Conservation (phyloP, 1,284 basidiomycete species). For the Cutaneotrichosporon sp. region DNA sequence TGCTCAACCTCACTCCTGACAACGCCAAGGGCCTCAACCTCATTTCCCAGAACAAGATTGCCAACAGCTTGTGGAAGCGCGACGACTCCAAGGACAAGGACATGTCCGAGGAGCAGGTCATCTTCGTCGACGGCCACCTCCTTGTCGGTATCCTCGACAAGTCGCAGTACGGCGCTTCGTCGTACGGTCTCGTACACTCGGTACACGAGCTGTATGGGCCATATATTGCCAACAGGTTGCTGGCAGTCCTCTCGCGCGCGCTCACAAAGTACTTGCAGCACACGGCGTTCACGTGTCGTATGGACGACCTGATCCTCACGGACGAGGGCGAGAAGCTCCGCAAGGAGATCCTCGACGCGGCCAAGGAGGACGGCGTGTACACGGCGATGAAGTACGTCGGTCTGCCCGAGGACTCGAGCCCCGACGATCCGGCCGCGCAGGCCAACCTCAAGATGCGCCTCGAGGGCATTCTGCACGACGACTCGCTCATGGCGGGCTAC, state of each 20-base stretch:
- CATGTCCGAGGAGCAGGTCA: slow-evolving; percentile 74
- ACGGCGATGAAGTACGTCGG: slow-evolving; percentile 71
- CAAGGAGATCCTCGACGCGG: slow-evolving; percentile 67
- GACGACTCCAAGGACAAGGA: slow-evolving; percentile 50
- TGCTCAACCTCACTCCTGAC: slow-evolving; percentile 85
- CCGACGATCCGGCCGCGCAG: slow-evolving; percentile 59
- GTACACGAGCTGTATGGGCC: slow-evolving; percentile 98
- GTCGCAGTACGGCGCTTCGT: slow-evolving; percentile 92
- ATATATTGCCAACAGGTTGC: slow-evolving; percentile 81
- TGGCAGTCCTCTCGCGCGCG: slow-evolving; percentile 87
- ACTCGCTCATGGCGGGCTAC: slow-evolving; percentile 93
- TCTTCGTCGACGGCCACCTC: slow-evolving; percentile 91
- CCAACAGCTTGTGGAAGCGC: slow-evolving; percentile 72
- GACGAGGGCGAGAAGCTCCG: slow-evolving; percentile 73
- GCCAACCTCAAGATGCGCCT: slow-evolving; percentile 61
- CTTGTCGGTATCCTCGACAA: slow-evolving; percentile 94
- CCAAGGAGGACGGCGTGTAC: slow-evolving; percentile 72
- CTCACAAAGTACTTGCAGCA: slow-evolving; percentile 98
- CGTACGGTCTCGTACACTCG: slow-evolving; percentile 95
- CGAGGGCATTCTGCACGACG: slow-evolving; percentile 94
- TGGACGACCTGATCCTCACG: slow-evolving; percentile 95
- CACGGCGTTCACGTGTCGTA: slow-evolving; percentile 96
- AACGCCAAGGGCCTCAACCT: slow-evolving; percentile 82
- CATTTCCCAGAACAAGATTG: slow-evolving; percentile 81
- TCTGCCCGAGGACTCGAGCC: slow-evolving; percentile 70